Conservation (phyloP, 2,329 filamentous ascomycete genomes). For the Gnomoniopsis sp. region DNA sequence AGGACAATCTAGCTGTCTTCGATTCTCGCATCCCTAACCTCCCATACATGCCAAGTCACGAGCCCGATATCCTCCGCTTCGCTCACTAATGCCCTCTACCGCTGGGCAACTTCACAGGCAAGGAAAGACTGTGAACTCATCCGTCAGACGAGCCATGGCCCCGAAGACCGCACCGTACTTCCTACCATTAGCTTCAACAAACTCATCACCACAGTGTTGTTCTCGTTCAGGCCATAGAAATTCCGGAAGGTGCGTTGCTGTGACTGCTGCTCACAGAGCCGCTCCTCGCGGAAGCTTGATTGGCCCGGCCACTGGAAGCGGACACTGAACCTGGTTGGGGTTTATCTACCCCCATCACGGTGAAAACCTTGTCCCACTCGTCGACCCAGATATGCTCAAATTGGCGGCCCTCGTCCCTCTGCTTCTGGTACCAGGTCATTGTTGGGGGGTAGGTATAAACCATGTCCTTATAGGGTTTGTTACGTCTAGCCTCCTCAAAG, state of each 20-base stretch:
- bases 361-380: conserved; percentile 40
- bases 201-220: not conserved
- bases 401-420: conserved; percentile 43
- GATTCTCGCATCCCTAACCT: too few species aligned
- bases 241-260: not conserved
- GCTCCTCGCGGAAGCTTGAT: not conserved
- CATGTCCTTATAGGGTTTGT: conserved; percentile 25
- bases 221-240: not conserved
- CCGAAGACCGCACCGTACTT: not conserved
- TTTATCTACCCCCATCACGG: conserved; percentile 2
- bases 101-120: not conserved
- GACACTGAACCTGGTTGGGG: not conserved
- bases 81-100: not conserved
- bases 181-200: not conserved
- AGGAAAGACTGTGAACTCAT: not conserved
- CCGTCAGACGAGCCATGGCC: not conserved
- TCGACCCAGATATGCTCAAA: conserved; percentile 47
- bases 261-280: conserved; percentile 1
- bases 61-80: not conserved
- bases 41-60: too few species aligned
- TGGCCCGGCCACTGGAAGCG: not conserved
- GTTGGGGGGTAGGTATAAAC: conserved; percentile 44
- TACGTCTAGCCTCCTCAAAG: conserved; percentile 33
- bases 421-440: conserved; percentile 48
- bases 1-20: too few species aligned